Base-by-base conservation (phyloP, 306 rosid genomes). In the Vicia sativa region DNA sequence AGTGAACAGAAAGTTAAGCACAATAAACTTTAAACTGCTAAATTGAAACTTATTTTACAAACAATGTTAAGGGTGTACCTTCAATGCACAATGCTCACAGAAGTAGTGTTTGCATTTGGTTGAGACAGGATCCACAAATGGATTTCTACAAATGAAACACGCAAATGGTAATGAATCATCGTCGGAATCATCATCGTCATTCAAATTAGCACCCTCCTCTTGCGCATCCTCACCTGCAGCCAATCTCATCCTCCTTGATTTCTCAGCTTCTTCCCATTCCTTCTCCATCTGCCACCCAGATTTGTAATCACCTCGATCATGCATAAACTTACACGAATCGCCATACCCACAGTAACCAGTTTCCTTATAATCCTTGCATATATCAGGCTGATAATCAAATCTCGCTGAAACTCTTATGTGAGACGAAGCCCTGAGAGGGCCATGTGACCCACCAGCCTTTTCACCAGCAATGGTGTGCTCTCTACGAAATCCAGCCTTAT, bases 231-330 rank as follows among this genome's bases (percentile, higher is more conserved):
- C 61, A 13, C 61, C 61, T 5, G 61, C 38, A 26, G 61, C 61
- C 61, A 55, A 26, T 7, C 61, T 28, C 37, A 55, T 55, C 38
- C 4, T 55, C 61, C 61, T 55, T 26, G 37, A 35, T 55, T 55
- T 55, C 61, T 55, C 61, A 6, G 61, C 61, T 55, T 55, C 61
- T 2, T 55, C 61, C 61, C 61, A 55, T 26, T 55, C 61, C 61
- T 55, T 55, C 38, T 55, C 61, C 61, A 55, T 55, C 61, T 55
- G 61, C 61, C 61, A 55, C 9, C 61, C 61, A 25, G 61, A 55
- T 26, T 55, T 55, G 18, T 55, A 55, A 55, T 55, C 61, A 6
- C 61, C 61, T 26, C 61, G 61, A 26, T 55, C 61, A 13, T 55
- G 61, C 61, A 55, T 55, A 26, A 55, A 55, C 10, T 55, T 55